Percentiles rank a stretch among this genome's conserved stretches.
These are phyloP conservation scores for Kuraishia borneana DNA, from an alignment of 805 yeast genomes.

Conservation along the genomic window DNA sequence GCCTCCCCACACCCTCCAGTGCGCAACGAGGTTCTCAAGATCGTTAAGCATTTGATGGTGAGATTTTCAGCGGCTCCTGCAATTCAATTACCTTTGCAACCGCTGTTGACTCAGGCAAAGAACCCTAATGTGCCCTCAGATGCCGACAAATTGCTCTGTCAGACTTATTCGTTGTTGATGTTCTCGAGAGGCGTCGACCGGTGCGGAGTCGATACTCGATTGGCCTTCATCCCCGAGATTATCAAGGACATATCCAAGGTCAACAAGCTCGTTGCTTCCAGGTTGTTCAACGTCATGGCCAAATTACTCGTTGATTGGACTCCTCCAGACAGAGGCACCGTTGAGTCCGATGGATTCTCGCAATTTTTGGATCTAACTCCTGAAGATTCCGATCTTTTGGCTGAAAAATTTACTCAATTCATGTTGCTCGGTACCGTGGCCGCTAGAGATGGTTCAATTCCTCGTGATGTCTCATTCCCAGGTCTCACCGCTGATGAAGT, in stretches of 20 bases:
- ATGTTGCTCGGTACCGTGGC: conserved; percentile 41
- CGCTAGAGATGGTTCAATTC: conserved; percentile 24
- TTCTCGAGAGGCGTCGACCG: conserved; percentile 60
- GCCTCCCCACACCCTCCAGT: conserved; percentile 61
- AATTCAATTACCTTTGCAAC: conserved; percentile 52
- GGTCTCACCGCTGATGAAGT: conserved; percentile 52
- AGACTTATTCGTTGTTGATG: conserved; percentile 53
- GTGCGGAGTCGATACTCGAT: conserved; percentile 24
- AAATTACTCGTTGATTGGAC: conserved; percentile 40
- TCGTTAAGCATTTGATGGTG: conserved; percentile 56
- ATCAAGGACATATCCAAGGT: conserved; percentile 33
- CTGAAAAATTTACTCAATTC: conserved; percentile 39
- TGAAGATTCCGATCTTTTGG: conserved; percentile 32
- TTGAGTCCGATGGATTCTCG: conserved; percentile 25
- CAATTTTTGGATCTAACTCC: conserved; percentile 21
- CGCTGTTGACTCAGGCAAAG: conserved; percentile 54
- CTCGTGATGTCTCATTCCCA: conserved; percentile 39
- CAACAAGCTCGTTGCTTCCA: conserved; percentile 23
- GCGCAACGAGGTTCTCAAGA: conserved; percentile 53
- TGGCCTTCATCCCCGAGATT: conserved; percentile 32
- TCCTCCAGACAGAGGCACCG: conserved; percentile 34
- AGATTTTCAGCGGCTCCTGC: conserved; percentile 45
- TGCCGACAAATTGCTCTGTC: conserved; percentile 37
- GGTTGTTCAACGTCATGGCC: conserved; percentile 51
- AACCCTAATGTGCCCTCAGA: conserved; percentile 32